phyloP scores from a whole-genome alignment of 2,329 filamentous ascomycete species.

The Amylocarpus encephaloides region DNA sequence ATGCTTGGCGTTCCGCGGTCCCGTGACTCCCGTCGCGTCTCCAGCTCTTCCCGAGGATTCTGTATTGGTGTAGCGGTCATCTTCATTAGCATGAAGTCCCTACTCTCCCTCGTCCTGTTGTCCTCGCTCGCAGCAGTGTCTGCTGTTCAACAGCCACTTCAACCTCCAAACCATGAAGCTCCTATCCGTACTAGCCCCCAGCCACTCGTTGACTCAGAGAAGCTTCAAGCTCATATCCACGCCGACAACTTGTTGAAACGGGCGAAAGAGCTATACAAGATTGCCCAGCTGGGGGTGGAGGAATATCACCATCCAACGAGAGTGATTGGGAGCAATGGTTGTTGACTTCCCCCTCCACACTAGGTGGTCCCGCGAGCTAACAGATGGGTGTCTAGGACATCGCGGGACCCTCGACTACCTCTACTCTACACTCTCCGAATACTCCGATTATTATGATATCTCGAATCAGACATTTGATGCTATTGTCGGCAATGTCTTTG shows the following conservation, averaged over 20 bases:
- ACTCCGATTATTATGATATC: constrained; percentile 56
- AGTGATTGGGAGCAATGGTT: constrained; percentile 62
- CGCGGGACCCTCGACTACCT: constrained; percentile 59
- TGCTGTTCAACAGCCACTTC: constrained; percentile 9
- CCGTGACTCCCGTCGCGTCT: neutral
- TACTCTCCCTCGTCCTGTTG: constrained; percentile 4
- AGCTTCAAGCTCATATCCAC: constrained; percentile 51
- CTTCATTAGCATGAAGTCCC: constrained; percentile 8
- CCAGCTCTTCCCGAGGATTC: neutral
- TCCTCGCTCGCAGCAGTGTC: constrained; percentile 7
- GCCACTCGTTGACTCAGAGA: constrained; percentile 41
- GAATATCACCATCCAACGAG: constrained; percentile 64
- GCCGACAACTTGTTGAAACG: constrained; percentile 50
- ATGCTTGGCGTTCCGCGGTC: too few relatives aligned
- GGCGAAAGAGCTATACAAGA: constrained; percentile 54
- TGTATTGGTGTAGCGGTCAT: neutral
- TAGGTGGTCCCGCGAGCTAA: constrained; percentile 24
- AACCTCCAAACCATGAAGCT: constrained; percentile 1
- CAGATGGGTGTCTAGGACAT: constrained; percentile 44
- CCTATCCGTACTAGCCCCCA: constrained; percentile 3
- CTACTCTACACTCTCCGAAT: constrained; percentile 44
- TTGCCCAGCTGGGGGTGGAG: constrained; percentile 51
- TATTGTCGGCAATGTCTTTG: constrained; percentile 52
- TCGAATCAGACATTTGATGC: constrained; percentile 60
- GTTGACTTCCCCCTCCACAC: constrained; percentile 29